A percentile compares a stretch with the other conserved stretches of the same genome.
phyloP scores from a whole-genome alignment of 768 basidiomycete species.

The Rhodotorula taiwanensis region DNA sequence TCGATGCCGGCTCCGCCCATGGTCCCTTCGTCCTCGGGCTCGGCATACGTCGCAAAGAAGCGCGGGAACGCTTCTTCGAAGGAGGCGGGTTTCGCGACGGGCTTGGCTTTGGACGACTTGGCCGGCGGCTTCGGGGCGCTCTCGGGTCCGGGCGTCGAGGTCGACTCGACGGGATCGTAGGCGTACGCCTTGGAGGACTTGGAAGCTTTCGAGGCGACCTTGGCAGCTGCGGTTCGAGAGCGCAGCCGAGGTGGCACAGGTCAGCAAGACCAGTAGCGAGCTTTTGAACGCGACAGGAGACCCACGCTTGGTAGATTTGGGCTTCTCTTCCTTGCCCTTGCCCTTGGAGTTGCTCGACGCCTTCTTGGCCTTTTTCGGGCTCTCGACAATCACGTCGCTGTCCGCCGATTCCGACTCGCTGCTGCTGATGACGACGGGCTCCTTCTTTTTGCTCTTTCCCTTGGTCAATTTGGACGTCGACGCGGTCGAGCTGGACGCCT shows the following conservation, averaged over 20 bases:
- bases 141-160: conserved; percentile 1
- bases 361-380: not conserved
- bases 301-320: not conserved
- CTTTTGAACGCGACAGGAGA: too few species aligned
- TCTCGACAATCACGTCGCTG: too few species aligned
- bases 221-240: too few species aligned
- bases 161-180: not conserved
- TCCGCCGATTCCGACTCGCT: too few species aligned
- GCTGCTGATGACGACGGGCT: not conserved
- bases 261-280: too few species aligned
- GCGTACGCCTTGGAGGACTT: too few species aligned
- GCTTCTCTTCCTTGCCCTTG: not conserved
- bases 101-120: not conserved
- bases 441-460: conserved; percentile 12
- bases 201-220: too few species aligned
- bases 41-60: conserved; percentile 23
- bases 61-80: conserved; percentile 20
- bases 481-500: not conserved
- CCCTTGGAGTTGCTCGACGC: not conserved
- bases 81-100: not conserved
- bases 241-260: too few species aligned
- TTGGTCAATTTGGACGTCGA: conserved; percentile 1
- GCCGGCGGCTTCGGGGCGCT: not conserved
- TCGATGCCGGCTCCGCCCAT: conserved; percentile 71
- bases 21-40: conserved; percentile 9